Percentiles rank a stretch among this genome's conserved stretches.
Conservation (phyloP, 2,329 filamentous ascomycete species). For the Aspergillus pseudonomiae region DNA sequence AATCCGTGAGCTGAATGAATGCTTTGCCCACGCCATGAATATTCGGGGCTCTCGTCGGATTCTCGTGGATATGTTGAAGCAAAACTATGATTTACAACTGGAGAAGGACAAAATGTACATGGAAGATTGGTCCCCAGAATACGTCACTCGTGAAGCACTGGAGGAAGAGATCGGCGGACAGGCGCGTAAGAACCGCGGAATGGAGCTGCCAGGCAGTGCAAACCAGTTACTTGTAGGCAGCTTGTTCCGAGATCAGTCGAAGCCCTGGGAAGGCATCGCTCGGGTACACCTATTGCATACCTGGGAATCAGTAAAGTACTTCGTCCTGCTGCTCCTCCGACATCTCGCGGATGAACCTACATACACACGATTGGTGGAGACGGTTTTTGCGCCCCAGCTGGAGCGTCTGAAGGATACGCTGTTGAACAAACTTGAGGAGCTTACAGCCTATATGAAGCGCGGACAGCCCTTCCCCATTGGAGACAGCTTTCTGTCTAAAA, state of each 20-base stretch:
- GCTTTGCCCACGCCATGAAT: conserved; percentile 31
- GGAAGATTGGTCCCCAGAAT: conserved; percentile 13
- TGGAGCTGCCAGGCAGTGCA: conserved; percentile 39
- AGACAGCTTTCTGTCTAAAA: conserved; percentile 14
- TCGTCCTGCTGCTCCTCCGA: conserved; percentile 27
- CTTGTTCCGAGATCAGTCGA: conserved; percentile 38
- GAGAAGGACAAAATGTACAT: conserved; percentile 18
- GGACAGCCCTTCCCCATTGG: conserved; percentile 29
- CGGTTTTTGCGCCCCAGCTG: conserved; percentile 27
- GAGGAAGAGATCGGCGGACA: conserved; percentile 30
- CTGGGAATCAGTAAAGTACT: conserved; percentile 26
- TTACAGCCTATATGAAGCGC: conserved; percentile 24
- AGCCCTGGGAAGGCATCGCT: conserved; percentile 38
- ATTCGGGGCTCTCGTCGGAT: conserved; percentile 19
- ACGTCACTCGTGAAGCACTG: conserved; percentile 4
- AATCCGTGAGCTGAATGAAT: conserved; percentile 29
- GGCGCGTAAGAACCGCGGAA: conserved; percentile 30
- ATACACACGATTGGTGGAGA: conserved; percentile 18
- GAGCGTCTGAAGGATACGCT: conserved; percentile 22
- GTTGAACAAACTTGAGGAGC: conserved; percentile 27
- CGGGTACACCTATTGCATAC: conserved; percentile 26
- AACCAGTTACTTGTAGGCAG: conserved; percentile 36
- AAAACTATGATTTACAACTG: neutral
- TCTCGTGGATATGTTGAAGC: neutral
- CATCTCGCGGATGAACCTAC: conserved; percentile 29